phyloP scores from a whole-genome alignment of 352 stramenopile species.

The Thraustotheca clavata region DNA sequence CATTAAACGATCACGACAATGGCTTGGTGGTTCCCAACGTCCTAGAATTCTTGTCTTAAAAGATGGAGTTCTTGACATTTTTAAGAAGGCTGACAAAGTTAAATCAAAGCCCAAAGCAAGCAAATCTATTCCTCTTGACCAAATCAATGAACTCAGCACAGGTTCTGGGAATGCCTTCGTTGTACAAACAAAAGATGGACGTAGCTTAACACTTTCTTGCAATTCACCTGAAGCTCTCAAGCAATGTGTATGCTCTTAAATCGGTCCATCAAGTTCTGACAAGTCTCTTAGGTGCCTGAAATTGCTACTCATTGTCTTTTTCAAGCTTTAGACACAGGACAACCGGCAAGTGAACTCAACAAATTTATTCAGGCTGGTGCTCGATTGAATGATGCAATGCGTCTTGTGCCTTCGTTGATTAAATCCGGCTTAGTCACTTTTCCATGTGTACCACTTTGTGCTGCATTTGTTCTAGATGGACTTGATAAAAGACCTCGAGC shows the following conservation, averaged over 20 bases:
- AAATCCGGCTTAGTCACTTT: constrained; percentile 17
- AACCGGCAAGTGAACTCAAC: constrained; percentile 30
- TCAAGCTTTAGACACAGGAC: constrained; percentile 31
- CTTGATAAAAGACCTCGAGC: constrained; percentile 25
- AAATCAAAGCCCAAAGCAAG: constrained; percentile 16
- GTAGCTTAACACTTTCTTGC: constrained; percentile 4
- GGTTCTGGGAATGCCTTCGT: background rate
- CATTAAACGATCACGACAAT: constrained; percentile 16
- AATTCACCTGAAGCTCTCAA: background rate
- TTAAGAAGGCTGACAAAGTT: constrained; percentile 15
- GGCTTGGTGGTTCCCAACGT: constrained; percentile 11
- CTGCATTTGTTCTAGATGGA: constrained; percentile 36
- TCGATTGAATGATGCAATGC: constrained; percentile 39
- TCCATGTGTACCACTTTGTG: constrained; percentile 37
- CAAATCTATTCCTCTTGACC: background rate
- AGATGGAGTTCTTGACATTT: constrained; percentile 11
- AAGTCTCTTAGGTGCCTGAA: constrained; percentile 26
- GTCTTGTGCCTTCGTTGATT: constrained; percentile 23
- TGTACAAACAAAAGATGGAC: constrained; percentile 3
- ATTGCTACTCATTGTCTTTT: constrained; percentile 54
- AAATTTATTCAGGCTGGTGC: constrained; percentile 43
- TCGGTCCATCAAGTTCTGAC: background rate
- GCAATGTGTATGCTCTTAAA: constrained; percentile 5
- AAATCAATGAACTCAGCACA: background rate
- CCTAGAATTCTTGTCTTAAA: constrained; percentile 17